Evolutionary conservation across 805 yeast species (phyloP).

Genomic region (Pichia cephalocereana): DNA sequence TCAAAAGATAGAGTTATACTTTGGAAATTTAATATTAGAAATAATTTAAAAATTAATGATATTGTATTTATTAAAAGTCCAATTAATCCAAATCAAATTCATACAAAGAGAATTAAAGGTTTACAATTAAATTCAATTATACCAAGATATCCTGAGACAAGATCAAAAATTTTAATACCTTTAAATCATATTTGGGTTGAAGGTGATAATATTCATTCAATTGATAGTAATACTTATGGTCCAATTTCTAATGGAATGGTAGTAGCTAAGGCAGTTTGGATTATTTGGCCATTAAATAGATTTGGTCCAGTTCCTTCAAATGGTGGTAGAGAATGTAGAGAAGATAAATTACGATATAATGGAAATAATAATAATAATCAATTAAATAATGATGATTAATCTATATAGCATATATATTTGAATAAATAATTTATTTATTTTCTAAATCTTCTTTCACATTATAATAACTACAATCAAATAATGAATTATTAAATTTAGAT

Average conservation of each 20-base stretch:
- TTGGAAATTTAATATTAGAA: conserved; percentile 52
- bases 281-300: conserved; percentile 64
- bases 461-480: background rate
- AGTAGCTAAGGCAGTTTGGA: conserved; percentile 59
- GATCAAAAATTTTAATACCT: conserved; percentile 53
- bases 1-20: conserved; percentile 56
- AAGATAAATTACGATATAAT: conserved; percentile 12
- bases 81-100: conserved; percentile 60
- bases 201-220: conserved; percentile 80
- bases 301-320: conserved; percentile 35
- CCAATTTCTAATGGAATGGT: conserved; percentile 78
- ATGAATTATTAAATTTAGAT: conserved; percentile 1
- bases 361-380: background rate
- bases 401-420: too few relatives aligned
- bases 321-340: conserved; percentile 48
- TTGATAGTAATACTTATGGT: conserved; percentile 84
- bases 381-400: background rate
- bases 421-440: too few relatives aligned
- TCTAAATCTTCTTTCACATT: background rate
- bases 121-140: conserved; percentile 59
- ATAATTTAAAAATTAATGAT: conserved; percentile 50
- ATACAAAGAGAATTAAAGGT: conserved; percentile 74
- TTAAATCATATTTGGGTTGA: conserved; percentile 88
- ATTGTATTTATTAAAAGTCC: conserved; percentile 76
- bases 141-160: conserved; percentile 62